Evolutionary conservation across 495 filamentous ascomycete genomes (phyloP).

Genomic region (Talaromyces nanjingensis): DNA sequence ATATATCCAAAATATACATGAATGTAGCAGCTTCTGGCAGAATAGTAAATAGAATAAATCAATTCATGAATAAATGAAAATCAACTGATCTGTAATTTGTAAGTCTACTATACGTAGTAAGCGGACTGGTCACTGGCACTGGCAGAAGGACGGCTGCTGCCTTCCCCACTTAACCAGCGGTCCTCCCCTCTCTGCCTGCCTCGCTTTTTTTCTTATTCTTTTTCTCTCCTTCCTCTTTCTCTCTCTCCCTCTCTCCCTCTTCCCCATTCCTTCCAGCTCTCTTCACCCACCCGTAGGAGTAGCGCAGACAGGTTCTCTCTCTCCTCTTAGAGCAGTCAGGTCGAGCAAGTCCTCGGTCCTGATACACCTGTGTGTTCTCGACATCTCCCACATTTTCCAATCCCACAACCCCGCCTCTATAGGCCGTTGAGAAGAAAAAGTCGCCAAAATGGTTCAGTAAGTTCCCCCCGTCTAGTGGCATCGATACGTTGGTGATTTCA

Average conservation of each 20-base stretch:
- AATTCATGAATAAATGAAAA: no score
- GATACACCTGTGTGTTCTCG: constrained; percentile 36
- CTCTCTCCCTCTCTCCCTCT: constrained; percentile 14
- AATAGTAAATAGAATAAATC: background rate
- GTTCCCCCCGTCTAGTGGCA: constrained; percentile 32
- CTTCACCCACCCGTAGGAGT: constrained; percentile 29
- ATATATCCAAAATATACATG: no score
- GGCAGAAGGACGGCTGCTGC: background rate
- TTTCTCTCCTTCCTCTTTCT: constrained; percentile 21
- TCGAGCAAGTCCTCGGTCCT: constrained; percentile 45
- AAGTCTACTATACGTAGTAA: background rate
- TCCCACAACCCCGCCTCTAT: constrained; percentile 32
- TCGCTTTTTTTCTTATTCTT: constrained; percentile 27
- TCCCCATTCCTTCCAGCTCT: constrained; percentile 18
- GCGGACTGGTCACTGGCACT: no score
- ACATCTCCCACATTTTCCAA: constrained; percentile 20
- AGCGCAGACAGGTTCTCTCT: constrained; percentile 38
- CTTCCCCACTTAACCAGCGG: constrained; percentile 6
- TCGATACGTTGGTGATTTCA: background rate
- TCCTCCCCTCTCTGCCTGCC: constrained; percentile 15
- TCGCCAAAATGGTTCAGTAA: constrained; percentile 99
- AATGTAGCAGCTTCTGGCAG: no score
- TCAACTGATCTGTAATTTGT: background rate
- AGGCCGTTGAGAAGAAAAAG: constrained; percentile 46
- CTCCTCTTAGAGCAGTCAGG: constrained; percentile 23